These are phyloP conservation scores for Pugionium cornutum DNA, from an alignment of 345 rosid species.

Conservation along the genomic window DNA sequence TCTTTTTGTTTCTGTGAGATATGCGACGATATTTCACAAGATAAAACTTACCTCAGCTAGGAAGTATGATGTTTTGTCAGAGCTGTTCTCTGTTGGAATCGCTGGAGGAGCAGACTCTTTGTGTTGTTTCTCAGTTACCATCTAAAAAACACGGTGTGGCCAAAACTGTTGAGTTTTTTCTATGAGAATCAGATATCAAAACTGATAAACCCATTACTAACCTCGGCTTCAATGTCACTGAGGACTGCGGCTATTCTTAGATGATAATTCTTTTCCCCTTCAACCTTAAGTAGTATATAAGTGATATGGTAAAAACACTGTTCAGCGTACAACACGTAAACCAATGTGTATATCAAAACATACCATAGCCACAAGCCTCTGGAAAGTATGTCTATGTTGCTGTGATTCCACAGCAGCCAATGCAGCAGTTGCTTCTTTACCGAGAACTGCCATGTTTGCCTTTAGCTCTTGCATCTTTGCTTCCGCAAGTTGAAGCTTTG, in stretches of 20 bases:
- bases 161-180: slow-evolving; percentile 20
- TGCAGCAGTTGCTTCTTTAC: slow-evolving; percentile 97
- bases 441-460: slow-evolving; percentile 93
- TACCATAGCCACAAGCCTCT: slow-evolving; percentile 93
- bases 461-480: slow-evolving; percentile 79
- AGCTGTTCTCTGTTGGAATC: slow-evolving; percentile 56
- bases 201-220: slow-evolving; percentile 38
- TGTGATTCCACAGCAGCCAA: slow-evolving; percentile 94
- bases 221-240: slow-evolving; percentile 97
- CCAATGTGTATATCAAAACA: slow-evolving; percentile 6
- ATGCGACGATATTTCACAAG: neutral
- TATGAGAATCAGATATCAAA: neutral
- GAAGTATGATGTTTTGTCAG: slow-evolving; percentile 71
- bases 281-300: slow-evolving; percentile 56
- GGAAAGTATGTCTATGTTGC: slow-evolving; percentile 89
- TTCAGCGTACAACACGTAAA: slow-evolving; percentile 7
- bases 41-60: slow-evolving; percentile 80
- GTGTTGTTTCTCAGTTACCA: slow-evolving; percentile 91
- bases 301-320: slow-evolving; percentile 4
- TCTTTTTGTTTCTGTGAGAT: neutral
- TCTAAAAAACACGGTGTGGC: slow-evolving; percentile 47
- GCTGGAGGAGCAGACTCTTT: slow-evolving; percentile 95
- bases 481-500: slow-evolving; percentile 85
- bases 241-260: slow-evolving; percentile 86
- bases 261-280: slow-evolving; percentile 88